phyloP scores from a whole-genome alignment of 2,329 filamentous ascomycete genomes.

The Penicillium concentricum region DNA sequence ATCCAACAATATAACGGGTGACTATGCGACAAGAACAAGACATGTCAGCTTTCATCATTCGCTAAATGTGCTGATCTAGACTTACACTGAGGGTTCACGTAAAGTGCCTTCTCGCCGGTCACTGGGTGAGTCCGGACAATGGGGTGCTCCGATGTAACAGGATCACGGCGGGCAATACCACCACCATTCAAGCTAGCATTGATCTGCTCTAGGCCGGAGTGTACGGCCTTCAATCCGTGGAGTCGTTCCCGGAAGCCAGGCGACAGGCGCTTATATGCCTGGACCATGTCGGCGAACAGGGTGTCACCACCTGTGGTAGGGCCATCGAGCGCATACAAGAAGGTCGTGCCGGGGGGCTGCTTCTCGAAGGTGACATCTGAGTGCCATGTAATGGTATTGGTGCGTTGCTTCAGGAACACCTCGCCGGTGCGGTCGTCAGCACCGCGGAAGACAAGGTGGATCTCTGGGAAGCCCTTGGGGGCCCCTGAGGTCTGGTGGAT shows the following conservation, averaged over 20 bases:
- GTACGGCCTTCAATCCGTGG: conserved; percentile 76
- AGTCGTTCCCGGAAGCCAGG: conserved; percentile 76
- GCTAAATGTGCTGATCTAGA: background rate
- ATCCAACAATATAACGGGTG: conserved; percentile 75
- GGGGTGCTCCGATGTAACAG: conserved; percentile 72
- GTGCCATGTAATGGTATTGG: conserved; percentile 84
- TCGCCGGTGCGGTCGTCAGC: conserved; percentile 61
- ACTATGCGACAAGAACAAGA: conserved; percentile 48
- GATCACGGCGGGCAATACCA: conserved; percentile 71
- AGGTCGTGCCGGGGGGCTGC: conserved; percentile 86
- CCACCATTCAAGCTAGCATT: conserved; percentile 65
- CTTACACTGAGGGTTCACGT: conserved; percentile 79
- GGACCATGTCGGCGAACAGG: conserved; percentile 73
- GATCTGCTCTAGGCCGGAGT: conserved; percentile 80
- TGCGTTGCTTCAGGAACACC: conserved; percentile 66
- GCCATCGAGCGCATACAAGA: conserved; percentile 82
- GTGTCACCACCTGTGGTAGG: conserved; percentile 82
- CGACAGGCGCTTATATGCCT: conserved; percentile 78
- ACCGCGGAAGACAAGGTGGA: conserved; percentile 76
- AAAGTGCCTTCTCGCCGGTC: conserved; percentile 81
- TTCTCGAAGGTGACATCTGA: conserved; percentile 83
- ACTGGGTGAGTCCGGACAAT: conserved; percentile 76
- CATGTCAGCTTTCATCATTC: background rate
- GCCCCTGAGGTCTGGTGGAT: conserved; percentile 77
- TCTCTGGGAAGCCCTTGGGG: conserved; percentile 69